Conservation (phyloP, 176 grass and related monocot genomes). For the Carex myosuroides region DNA sequence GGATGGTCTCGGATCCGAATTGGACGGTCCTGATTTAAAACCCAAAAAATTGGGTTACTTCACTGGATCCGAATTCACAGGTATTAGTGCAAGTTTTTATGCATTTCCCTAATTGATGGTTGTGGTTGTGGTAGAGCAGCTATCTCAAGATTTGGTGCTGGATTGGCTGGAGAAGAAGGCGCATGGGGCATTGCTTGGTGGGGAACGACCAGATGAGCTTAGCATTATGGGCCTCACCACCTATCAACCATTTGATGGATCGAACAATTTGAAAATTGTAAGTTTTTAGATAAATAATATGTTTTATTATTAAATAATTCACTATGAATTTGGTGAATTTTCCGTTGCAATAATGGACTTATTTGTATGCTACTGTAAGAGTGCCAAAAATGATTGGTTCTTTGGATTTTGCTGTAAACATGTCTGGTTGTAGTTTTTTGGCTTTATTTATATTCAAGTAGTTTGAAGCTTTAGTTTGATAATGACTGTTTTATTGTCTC, state of each 20-base stretch:
- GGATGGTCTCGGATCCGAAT: too few relatives aligned
- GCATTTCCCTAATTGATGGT: conserved; percentile 9
- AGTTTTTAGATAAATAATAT: conserved; percentile 3
- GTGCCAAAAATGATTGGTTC: conserved; percentile 9
- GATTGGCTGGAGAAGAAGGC: conserved; percentile 63
- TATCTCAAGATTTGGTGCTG: conserved; percentile 84
- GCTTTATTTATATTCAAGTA: conserved; percentile 3
- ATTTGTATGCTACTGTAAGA: background rate
- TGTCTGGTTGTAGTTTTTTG: background rate
- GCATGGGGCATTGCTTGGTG: conserved; percentile 28
- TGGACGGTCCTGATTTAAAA: too few relatives aligned
- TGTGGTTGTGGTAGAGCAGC: conserved; percentile 28
- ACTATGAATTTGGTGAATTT: background rate
- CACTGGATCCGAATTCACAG: too few relatives aligned
- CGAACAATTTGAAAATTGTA: conserved; percentile 90
- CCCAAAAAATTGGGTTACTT: too few relatives aligned
- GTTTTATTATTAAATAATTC: background rate
- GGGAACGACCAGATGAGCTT: conserved; percentile 24
- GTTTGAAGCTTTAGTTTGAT: background rate
- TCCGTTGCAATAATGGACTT: background rate
- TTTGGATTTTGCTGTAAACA: conserved; percentile 2
- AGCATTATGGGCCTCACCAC: conserved; percentile 68
- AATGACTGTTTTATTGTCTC: conserved; percentile 9
- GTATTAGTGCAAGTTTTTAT: background rate
- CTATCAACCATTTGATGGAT: conserved; percentile 79